Evolutionary conservation across 208 protist genomes (phyloP), one percentile per base, ranked within the genome.

Genomic region (Trypanosoma rangeli): DNA sequence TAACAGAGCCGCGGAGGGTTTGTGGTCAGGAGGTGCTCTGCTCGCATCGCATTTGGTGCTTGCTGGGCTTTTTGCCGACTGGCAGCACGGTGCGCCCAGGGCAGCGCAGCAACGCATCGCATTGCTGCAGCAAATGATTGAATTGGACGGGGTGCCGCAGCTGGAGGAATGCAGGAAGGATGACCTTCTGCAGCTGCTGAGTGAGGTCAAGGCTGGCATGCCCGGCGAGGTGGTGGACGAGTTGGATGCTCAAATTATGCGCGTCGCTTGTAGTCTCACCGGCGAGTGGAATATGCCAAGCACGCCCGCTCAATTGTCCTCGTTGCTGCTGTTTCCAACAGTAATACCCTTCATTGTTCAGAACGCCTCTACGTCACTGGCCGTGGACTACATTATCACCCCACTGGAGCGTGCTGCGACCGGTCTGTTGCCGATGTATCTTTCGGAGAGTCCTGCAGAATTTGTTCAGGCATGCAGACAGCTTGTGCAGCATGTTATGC

Each of bases 311-410:
- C 20, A 53, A 48, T 24, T 74, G 15, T 46, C 35, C 24, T 58
- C 68, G 4, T 35, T 81, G 61, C 67, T 85, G 18, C 48, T 77
- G 54, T 66, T 81, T 61, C 75, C 79, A 35, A 49, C 64, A n/a
- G 29, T 73, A 39, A 62, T 76, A 39, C 58, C 75, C 49, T 76
- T 76, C 55, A 48, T 74, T 62, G 68, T 70, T 12, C 24, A 46
- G 18, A 28, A 48, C 57, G 70, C 58, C 15, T 37, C 62, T 18
- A 52, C 62, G 22, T 46, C 48, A 16, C 55, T 82, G 28, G 49
- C 62, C 8, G 60, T 35, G 22, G 22, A 15, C 1, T 55, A 68
- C 56, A 58, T 82, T 44, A 16, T 77, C 50, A 24, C 8, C 20
- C 67, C 63, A 18, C 37, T 82, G 3, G 57, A 64, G 22, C 29